These are phyloP conservation scores for Colletotrichum caudatum DNA, from an alignment of 2,329 filamentous ascomycete species.

Conservation along the genomic window DNA sequence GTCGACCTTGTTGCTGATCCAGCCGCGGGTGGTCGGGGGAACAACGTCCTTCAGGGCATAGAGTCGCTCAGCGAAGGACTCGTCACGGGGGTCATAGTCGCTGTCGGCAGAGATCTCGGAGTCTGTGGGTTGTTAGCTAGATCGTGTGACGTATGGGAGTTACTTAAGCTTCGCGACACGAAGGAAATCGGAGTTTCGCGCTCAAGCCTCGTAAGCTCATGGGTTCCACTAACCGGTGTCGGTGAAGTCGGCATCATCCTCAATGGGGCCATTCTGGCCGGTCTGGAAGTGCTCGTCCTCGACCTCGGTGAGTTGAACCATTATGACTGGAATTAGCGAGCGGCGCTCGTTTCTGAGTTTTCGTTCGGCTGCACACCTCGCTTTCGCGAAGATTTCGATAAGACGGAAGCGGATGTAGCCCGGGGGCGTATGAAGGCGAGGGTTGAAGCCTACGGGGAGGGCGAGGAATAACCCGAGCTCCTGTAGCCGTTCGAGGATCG, in stretches of 20 bases:
- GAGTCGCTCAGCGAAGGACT: conserved; percentile 76
- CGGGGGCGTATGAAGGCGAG: conserved; percentile 28
- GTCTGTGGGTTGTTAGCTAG: conserved; percentile 60
- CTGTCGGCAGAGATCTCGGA: conserved; percentile 88
- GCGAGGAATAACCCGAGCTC: conserved; percentile 28
- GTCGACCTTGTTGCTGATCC: conserved; percentile 71
- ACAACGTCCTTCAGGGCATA: conserved; percentile 81
- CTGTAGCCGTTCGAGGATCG: conserved; percentile 22
- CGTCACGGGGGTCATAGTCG: conserved; percentile 71
- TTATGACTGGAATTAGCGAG: conserved; percentile 58
- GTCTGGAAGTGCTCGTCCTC: conserved; percentile 94
- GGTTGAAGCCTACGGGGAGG: conserved; percentile 24
- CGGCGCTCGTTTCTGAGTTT: conserved; percentile 11
- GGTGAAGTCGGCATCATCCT: conserved; percentile 92
- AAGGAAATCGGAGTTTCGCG: not conserved
- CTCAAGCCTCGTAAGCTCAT: not conserved
- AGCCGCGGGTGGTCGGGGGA: conserved; percentile 77
- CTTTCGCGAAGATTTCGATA: conserved; percentile 16
- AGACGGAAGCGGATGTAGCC: conserved; percentile 17
- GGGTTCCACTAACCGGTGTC: conserved; percentile 80
- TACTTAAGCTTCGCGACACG: conserved; percentile 1
- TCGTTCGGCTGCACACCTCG: not conserved
- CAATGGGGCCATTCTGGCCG: conserved; percentile 75
- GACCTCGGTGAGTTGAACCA: conserved; percentile 98
- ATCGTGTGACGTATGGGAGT: conserved; percentile 25